Evolutionary conservation across 2,329 filamentous ascomycete species (phyloP), one percentile per base, ranked within the genome.

Genomic region (Beauveria sp.): DNA sequence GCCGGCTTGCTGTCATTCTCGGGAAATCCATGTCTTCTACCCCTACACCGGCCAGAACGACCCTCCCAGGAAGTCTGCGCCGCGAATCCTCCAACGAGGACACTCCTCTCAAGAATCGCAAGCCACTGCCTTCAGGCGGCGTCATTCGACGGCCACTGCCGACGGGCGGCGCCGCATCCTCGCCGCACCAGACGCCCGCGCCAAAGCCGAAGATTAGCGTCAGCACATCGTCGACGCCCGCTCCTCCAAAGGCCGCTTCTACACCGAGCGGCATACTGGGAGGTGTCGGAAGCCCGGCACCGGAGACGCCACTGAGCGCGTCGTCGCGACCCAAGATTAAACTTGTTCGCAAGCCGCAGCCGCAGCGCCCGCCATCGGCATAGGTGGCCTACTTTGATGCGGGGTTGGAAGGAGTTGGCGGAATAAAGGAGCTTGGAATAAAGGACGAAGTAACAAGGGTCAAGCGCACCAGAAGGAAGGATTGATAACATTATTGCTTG

Each of bases 291-390:
- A 58, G 48, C 42, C 49, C 61, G 6, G 69, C 52, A 63, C 66
- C 24, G 63, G 65, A 22, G 70, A 66, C 57, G 67, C 68, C n/a
- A 34, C 49, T 48, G 12, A 54, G 55, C 22, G 55, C 46, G 16
- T 63, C 66, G 3, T 62, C 66, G 12, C 63, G 72, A 28, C 70
- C 72, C 2, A 75, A 75, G 65, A 75, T 75, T 26, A 75, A 75
- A 52, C 71, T 75, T 48, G 70, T 75, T n/a, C 69, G 72, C 51
- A 75, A 75, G 61, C 69, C 72, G 26, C 69, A 72, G 18, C 68
- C 67, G 18, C 57, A 38, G 34, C 34, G 34, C 12, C 34, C 34
- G 12, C 34, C 34, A 38, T 38, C 34, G 34, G 34, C 34, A 38
- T 38, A 38, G 12, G 12, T 16, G 34, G 31, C 34, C 34, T 38